These are phyloP conservation scores for Tylopilus cervinicoccineus DNA, from an alignment of 768 basidiomycete species.

Conservation along the genomic window DNA sequence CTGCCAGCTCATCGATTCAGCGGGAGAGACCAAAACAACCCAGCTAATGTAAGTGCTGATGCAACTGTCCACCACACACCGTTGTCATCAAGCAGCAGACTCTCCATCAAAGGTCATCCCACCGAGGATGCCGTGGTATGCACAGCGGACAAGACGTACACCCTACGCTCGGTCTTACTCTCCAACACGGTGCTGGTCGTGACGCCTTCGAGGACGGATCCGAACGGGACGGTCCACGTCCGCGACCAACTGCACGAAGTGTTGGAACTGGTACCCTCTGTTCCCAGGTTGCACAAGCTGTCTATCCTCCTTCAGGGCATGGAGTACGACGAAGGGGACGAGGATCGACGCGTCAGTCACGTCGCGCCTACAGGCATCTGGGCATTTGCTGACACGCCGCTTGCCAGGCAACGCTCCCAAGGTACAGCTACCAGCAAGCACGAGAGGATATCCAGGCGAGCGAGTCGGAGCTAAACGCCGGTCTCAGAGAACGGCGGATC, in stretches of 20 bases:
- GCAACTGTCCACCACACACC: not conserved
- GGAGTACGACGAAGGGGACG: constrained; percentile 65
- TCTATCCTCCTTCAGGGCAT: constrained; percentile 54
- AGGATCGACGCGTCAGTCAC: constrained; percentile 35
- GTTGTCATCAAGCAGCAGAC: constrained; percentile 33
- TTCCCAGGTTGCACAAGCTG: constrained; percentile 75
- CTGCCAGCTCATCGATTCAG: constrained; percentile 54
- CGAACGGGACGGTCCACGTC: constrained; percentile 54
- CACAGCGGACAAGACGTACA: constrained; percentile 74
- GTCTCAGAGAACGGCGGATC: constrained; percentile 65
- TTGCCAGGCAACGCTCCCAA: constrained; percentile 41
- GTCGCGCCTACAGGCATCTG: not conserved
- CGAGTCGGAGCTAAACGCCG: constrained; percentile 64
- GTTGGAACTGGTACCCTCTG: constrained; percentile 73
- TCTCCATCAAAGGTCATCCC: constrained; percentile 77
- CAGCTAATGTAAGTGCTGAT: constrained; percentile 25
- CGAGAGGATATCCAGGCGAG: constrained; percentile 73
- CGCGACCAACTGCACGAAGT: constrained; percentile 81
- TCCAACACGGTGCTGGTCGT: constrained; percentile 86
- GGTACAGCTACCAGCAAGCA: constrained; percentile 51
- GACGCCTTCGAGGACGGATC: constrained; percentile 40
- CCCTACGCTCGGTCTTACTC: constrained; percentile 78
- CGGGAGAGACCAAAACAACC: constrained; percentile 31
- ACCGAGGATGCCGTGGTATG: constrained; percentile 90
- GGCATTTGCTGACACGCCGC: not conserved